These are phyloP conservation scores for Torulaspora microellipsoides DNA, from an alignment of 805 yeast species.

Conservation along the genomic window DNA sequence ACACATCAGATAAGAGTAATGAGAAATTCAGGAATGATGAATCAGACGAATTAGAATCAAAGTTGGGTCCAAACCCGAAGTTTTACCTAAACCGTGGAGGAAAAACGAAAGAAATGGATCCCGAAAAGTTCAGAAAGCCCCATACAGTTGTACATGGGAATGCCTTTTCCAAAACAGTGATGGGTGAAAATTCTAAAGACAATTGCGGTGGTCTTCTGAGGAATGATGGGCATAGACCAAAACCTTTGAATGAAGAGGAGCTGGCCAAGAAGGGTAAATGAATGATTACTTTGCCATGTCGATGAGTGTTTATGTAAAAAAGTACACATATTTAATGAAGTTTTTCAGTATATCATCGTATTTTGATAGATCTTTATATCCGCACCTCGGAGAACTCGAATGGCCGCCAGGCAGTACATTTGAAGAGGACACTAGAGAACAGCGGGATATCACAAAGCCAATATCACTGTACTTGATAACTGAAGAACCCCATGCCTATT, in stretches of 20 bases:
- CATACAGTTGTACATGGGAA: slow-evolving; percentile 18
- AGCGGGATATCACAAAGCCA: too few species aligned
- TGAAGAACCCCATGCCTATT: slow-evolving; percentile 1
- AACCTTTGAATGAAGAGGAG: neutral
- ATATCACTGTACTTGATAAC: too few species aligned
- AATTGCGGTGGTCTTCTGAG: slow-evolving; percentile 24
- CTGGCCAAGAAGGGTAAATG: too few species aligned
- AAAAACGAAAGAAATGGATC: slow-evolving; percentile 17
- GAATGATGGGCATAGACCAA: slow-evolving; percentile 27
- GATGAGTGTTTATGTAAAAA: neutral
- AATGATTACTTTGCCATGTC: neutral
- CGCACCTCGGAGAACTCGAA: too few species aligned
- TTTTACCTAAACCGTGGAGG: slow-evolving; percentile 23
- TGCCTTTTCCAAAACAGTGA: neutral
- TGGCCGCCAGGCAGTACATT: too few species aligned
- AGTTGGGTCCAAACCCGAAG: slow-evolving; percentile 5
- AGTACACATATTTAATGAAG: too few species aligned
- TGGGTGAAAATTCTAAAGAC: slow-evolving; percentile 1
- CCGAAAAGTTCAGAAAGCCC: slow-evolving; percentile 24
- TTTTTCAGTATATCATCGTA: too few species aligned
- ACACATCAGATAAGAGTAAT: too few species aligned
- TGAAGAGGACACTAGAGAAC: too few species aligned
- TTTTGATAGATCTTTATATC: too few species aligned
- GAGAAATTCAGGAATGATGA: too few species aligned
- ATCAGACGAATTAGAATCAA: too few species aligned